Conservation (phyloP, 306 rosid genomes). For the Potentilla sterilis region DNA sequence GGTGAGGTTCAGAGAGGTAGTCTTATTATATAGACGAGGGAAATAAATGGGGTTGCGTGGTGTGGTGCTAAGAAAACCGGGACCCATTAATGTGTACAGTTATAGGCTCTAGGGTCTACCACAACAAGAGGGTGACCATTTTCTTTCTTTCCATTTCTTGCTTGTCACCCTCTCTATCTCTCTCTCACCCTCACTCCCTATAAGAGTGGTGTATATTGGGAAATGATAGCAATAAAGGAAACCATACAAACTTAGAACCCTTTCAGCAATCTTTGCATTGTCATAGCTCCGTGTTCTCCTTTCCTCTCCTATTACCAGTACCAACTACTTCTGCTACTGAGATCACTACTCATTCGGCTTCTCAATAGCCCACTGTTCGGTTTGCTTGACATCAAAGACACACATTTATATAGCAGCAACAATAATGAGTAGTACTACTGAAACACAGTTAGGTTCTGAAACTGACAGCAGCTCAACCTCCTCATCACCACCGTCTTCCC, state of each 20-base stretch:
- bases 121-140: not conserved
- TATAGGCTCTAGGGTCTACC: not conserved
- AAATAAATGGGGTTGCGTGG: slow-evolving; percentile 44
- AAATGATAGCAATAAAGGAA: slow-evolving; percentile 23
- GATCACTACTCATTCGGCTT: not conserved
- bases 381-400: not conserved
- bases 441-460: slow-evolving; percentile 7
- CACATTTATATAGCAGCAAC: not conserved
- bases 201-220: slow-evolving; percentile 45
- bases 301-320: not conserved
- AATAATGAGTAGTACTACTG: not conserved
- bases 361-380: not conserved
- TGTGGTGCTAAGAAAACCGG: slow-evolving; percentile 30
- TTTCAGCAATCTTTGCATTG: not conserved
- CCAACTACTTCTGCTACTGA: not conserved
- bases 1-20: slow-evolving; percentile 16
- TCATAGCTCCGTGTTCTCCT: not conserved
- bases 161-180: slow-evolving; percentile 14
- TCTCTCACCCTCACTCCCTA: slow-evolving; percentile 21
- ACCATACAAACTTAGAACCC: not conserved
- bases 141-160: slow-evolving; percentile 7
- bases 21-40: not conserved
- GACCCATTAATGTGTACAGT: slow-evolving; percentile 7
- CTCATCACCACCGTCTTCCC: slow-evolving; percentile 18
- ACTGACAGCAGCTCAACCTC: slow-evolving; percentile 18